A percentile compares a stretch with the other conserved stretches of the same genome.
These are phyloP conservation scores for Coemansia sp. DNA, from an alignment of 192 early-diverging fungal species.

Conservation along the genomic window DNA sequence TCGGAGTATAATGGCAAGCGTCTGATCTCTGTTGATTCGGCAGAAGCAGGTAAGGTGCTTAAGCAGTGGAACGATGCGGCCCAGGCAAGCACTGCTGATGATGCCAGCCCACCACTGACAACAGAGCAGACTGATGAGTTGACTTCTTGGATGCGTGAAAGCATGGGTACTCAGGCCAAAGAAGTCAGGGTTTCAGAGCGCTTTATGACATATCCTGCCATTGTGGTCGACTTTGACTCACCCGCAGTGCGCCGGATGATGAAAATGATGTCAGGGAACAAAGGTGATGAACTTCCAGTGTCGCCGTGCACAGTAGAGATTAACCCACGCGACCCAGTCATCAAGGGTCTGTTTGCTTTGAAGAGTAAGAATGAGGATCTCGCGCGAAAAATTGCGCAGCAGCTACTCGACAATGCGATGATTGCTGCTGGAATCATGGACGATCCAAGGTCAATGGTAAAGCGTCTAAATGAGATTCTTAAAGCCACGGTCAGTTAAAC, in stretches of 20 bases:
- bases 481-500: slow-evolving; percentile 17
- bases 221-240: slow-evolving; percentile 72
- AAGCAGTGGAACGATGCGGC: slow-evolving; percentile 65
- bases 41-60: slow-evolving; percentile 68
- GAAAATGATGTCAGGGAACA: slow-evolving; percentile 55
- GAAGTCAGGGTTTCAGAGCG: slow-evolving; percentile 72
- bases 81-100: slow-evolving; percentile 44
- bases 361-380: slow-evolving; percentile 60
- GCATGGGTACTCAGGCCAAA: slow-evolving; percentile 64
- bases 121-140: slow-evolving; percentile 59
- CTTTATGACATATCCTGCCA: slow-evolving; percentile 68
- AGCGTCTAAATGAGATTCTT: slow-evolving; percentile 64
- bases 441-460: slow-evolving; percentile 75
- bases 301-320: slow-evolving; percentile 72
- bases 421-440: slow-evolving; percentile 76
- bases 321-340: slow-evolving; percentile 68
- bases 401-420: slow-evolving; percentile 73
- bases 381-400: slow-evolving; percentile 67
- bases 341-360: slow-evolving; percentile 64
- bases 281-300: slow-evolving; percentile 55
- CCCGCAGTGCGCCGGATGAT: slow-evolving; percentile 67
- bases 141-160: slow-evolving; percentile 62
- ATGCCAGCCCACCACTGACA: slow-evolving; percentile 46
- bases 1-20: slow-evolving; percentile 71
- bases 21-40: slow-evolving; percentile 59